Base-by-base conservation (phyloP, 208 protist genomes). In the Crithidia expoeki region DNA sequence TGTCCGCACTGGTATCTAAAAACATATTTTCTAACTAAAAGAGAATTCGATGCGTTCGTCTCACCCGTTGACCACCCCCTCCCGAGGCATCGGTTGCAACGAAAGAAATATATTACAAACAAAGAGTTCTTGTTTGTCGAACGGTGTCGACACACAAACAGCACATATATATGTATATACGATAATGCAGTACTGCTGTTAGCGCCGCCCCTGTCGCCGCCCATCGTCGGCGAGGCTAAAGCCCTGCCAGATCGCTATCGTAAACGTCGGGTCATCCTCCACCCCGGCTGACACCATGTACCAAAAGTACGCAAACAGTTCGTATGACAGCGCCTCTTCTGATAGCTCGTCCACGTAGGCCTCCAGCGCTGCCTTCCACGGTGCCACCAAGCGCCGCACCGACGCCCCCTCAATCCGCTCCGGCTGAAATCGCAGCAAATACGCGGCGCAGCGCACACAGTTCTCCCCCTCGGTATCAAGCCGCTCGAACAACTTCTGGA, bases 251-350 rank as follows among this genome's bases (percentile, higher is more conserved):
- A 95, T 46, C 40, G 88, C 79, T 79, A 95, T 81, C 7, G 90
- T 91, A 55, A 90, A 95, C 6, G 85, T 82, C 2, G 90, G 86
- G 56, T 93, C 88, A 51, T 95, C 90, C 42, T 83, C 83, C 44
- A 92, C 80, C 19, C 73, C 86, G 11, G 90, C 88, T 21, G 88
- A 93, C 28, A 93, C 52, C 62, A 91, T 74, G 44, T 75, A 76
- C 87, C 87, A 93, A 38, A 93, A 89, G 65, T 87, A 95, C 23
- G 79, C 66, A 44, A 95, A 95, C 11, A 83, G 57, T 32, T 89
- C 82, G 61, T 87, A 88, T 12, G 76, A 63, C 25, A 95, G 49
- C 25, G 44, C 50, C 40, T 53, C 66, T 62, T 73, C 66, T 33
- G 68, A 81, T 23, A 91, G 28, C 55, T 85, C 79, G 23, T 52